Base-by-base conservation (phyloP, 192 early-diverging fungal genomes). In the Backusella westeae region DNA sequence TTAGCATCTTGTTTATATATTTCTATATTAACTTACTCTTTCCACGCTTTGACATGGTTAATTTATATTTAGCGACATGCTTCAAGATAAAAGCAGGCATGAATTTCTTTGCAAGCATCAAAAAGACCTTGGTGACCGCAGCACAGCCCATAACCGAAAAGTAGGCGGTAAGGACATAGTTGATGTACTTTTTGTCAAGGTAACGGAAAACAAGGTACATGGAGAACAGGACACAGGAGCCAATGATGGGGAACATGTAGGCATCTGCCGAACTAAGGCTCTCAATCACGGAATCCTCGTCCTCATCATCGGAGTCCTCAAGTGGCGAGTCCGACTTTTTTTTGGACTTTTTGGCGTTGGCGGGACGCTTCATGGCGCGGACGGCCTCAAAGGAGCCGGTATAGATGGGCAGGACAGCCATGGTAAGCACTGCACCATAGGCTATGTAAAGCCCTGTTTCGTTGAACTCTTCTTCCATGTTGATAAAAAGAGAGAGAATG, bases 371-470 rank as follows among this genome's bases (percentile, higher is more conserved):
- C 67, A 81, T 71, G 23, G 59, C 42, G n/a, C 34, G 35, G 0
- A 95, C 79, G 17, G 91, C 86, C 34, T 86, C 90, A 73, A 87
- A 89, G 21, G 96, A 93, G 19, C 97, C 97, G 78, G 85, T 84
- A 82, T 95, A 96, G 78, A 98, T 97, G 21, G 96, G 96, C 29
- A 88, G 79, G 12, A 95, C 83, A 8, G 97, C 97, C 94, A 98
- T 96, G n/a, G 90, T 80, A 42, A 91, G 85, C 53, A 98, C 84
- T 32, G 94, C 96, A 46, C 86, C 88, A 77, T 98, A 98, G 29
- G 97, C 96, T 53, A 92, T 72, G 17, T 91, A 84, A 4, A 94
- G 78, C 36, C 90, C 90, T 19, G 70, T 38, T 56, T 77, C 69
- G 10, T 39, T 36, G 4, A 65, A 34, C 19, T 49, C 19, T 36